Conservation (phyloP, 2,329 filamentous ascomycete genomes). For the Aspergillus sergii region DNA sequence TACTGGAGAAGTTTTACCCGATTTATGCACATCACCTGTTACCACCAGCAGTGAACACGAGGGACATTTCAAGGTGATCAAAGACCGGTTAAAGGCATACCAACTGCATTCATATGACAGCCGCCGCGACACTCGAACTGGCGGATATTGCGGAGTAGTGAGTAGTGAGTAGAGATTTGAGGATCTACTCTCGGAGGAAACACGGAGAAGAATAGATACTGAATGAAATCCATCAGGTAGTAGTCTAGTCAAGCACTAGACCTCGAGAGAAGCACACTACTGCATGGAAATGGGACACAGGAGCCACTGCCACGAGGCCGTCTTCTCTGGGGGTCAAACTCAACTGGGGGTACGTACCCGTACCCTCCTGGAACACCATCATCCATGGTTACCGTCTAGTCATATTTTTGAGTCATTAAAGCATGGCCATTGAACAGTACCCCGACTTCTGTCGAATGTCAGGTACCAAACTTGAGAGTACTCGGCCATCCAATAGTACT, state of each 20-base stretch:
- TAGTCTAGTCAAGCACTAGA: constrained; percentile 25
- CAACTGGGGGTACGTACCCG: not conserved
- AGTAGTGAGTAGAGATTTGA: not conserved
- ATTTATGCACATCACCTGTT: not conserved
- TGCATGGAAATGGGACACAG: constrained; percentile 17
- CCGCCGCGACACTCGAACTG: not conserved
- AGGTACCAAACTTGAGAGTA: constrained; percentile 15
- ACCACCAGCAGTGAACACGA: not conserved
- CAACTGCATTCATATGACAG: constrained; percentile 3
- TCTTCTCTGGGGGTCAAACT: constrained; percentile 21
- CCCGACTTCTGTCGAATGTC: constrained; percentile 8
- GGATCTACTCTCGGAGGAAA: constrained; percentile 1
- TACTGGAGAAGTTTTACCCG: not conserved
- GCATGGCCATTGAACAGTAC: not conserved
- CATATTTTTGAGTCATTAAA: constrained; percentile 7
- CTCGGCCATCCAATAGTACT: constrained; percentile 10
- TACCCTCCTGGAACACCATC: not conserved
- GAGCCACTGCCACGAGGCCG: constrained; percentile 31
- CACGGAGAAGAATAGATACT: not conserved
- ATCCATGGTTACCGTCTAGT: constrained; percentile 8
- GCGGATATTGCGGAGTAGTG: not conserved
- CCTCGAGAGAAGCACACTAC: constrained; percentile 21
- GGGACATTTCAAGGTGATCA: not conserved
- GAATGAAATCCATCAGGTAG: not conserved
- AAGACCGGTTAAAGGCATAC: not conserved